Evolutionary conservation across 2,329 filamentous ascomycete species (phyloP), one percentile per base, ranked within the genome.

Genomic region (Ascochyta fabae): DNA sequence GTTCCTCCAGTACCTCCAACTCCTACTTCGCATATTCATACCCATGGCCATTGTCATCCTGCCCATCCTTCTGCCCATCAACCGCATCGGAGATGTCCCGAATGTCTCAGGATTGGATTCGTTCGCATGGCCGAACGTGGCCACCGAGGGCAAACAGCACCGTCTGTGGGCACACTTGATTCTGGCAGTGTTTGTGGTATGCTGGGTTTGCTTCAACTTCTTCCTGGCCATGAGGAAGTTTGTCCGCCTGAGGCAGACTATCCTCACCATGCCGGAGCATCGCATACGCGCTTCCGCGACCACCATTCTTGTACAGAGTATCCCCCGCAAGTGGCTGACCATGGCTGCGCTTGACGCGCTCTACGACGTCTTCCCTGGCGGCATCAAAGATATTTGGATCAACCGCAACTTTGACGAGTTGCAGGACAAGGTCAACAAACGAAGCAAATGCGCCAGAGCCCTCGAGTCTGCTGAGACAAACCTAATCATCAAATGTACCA

Each of bases 301-400:
- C 6, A 99, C 95, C 0, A 94, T 99, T 42, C 83, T 99, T 6
- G 92, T 99, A 48, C 95, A 89, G 61, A 89, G 89, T 10, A 96
- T 99, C 47, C 95, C 95, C 1, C 80, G 84, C 36, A 96, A 96
- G 70, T 99, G 95, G 95, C 85, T 96, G 7, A 92, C 85, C 2
- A 85, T 91, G 44, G 88, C 96, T 40, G 91, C 91, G 0, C 82
- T 99, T 4, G 84, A 87, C 54, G 89, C 89, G 0, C 81, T 99
- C 0, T 99, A 96, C 68, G 95, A 99, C 72, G 93, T 98, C 1
- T 98, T 97, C 66, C 95, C 95, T 0, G 95, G 95, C 19, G 95
- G 95, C 27, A 89, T 99, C 69, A 86, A 91, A 56, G 98, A 98
- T 65, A 90, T 99, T 42, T 99, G 94, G 93, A 88, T 99, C 66